Conservation (phyloP, 1,139 yeast genomes). For the Yamadazyma sp. region DNA sequence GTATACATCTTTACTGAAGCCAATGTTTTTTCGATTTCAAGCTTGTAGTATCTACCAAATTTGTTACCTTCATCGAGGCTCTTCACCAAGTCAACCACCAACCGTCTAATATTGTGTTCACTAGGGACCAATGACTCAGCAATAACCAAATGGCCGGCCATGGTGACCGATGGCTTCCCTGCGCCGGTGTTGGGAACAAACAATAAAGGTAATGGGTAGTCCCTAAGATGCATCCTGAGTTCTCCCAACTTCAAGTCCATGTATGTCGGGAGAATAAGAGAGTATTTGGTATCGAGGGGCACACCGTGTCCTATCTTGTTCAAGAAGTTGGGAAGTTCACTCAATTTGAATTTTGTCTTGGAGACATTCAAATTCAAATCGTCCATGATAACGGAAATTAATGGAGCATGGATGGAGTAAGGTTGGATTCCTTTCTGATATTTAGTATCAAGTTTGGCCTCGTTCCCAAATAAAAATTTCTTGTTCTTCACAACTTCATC, state of each 20-base stretch:
- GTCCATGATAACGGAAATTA: slow-evolving; percentile 57
- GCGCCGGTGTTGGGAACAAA: slow-evolving; percentile 28
- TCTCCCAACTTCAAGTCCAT: slow-evolving; percentile 51
- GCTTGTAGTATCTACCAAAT: slow-evolving; percentile 50
- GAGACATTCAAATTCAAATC: slow-evolving; percentile 55
- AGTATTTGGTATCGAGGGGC: slow-evolving; percentile 68
- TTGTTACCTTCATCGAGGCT: slow-evolving; percentile 28
- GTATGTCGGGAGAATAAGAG: slow-evolving; percentile 66
- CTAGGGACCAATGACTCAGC: slow-evolving; percentile 44
- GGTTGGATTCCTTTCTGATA: slow-evolving; percentile 59
- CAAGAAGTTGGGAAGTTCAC: slow-evolving; percentile 58
- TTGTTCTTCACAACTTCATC: slow-evolving; percentile 54
- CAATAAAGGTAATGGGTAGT: slow-evolving; percentile 66
- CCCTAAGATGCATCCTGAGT: slow-evolving; percentile 57
- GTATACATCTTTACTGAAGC: slow-evolving; percentile 75
- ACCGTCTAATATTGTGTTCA: slow-evolving; percentile 53
- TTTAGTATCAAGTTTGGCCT: slow-evolving; percentile 42
- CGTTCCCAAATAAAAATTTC: slow-evolving; percentile 46
- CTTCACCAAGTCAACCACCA: slow-evolving; percentile 55
- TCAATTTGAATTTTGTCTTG: slow-evolving; percentile 56
- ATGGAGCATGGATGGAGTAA: slow-evolving; percentile 61
- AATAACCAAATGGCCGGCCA: slow-evolving; percentile 49
- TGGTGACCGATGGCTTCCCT: slow-evolving; percentile 20
- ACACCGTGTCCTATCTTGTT: slow-evolving; percentile 79
- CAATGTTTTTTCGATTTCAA: slow-evolving; percentile 74